Evolutionary conservation across 352 stramenopile genomes (phyloP), one percentile per base, ranked within the genome.

Genomic region (Albugo candida): DNA sequence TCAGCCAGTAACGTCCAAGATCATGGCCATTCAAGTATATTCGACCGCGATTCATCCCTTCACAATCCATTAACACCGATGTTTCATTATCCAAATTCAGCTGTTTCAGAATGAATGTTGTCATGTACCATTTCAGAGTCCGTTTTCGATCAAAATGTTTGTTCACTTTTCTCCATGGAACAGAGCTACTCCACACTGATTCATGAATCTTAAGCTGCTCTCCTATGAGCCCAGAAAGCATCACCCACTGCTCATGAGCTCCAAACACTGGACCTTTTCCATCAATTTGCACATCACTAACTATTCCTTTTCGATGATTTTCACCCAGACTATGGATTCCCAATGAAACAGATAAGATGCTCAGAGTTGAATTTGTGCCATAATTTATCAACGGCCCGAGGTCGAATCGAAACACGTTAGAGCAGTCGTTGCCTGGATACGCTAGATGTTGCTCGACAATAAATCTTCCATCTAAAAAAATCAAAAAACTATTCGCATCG

Each of bases 1-100:
- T 66, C 19, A 81, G 54, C 71, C 71, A 83, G 52, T 72, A 73
- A 48, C 71, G 71, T 2, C 71, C 71, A n/a, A 83, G 43, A 19
- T 77, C 64, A 44, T 80, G 62, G 18, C 71, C 71, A 45, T 83
- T 83, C 4, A 83, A 59, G 49, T 67, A 83, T 24, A 60, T 52
- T 3, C 64, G 68, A 13, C 71, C 71, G 42, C 71, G 68, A 5
- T 67, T 77, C 21, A 83, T 64, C 2, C 71, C 71, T 3, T 66
- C 36, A 17, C 59, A 70, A 45, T 83, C 71, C 16, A 83, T 24
- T 10, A 83, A 41, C 31, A 80, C 67, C n/a, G 71, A 73, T 3
- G 38, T 24, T 21, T 51, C 16, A 2, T 5, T 40, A 18, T 39
- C n/a, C 16, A 19, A 21, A 31, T 41, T 41, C 48, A 41, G 35